Percentiles rank a stretch among this genome's conserved stretches.
These are phyloP conservation scores for Fusarium penzigii DNA, from an alignment of 2,329 filamentous ascomycete genomes.

Conservation along the genomic window DNA sequence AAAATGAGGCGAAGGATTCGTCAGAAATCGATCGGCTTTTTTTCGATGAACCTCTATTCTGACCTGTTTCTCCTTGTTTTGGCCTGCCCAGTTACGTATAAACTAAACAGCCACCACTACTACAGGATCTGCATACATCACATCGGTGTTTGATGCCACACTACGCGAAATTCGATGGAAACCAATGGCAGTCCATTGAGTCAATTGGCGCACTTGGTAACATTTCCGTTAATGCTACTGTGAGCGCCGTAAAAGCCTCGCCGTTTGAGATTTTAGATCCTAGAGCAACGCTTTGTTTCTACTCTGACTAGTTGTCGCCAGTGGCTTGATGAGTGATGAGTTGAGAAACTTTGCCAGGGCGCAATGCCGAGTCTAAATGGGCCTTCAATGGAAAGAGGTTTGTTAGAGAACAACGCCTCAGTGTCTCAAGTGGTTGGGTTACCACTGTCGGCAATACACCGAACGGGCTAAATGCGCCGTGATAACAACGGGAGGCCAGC, in stretches of 20 bases:
- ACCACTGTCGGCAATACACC: not conserved
- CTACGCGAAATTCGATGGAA: constrained; percentile 6
- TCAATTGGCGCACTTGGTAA: no score
- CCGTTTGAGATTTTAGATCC: constrained; percentile 6
- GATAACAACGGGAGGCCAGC: not conserved
- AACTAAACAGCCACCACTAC: constrained; percentile 18
- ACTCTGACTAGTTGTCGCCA: not conserved
- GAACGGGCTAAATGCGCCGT: not conserved
- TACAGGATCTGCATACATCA: constrained; percentile 4
- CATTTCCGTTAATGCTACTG: no score
- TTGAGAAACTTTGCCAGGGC: constrained; percentile 1
- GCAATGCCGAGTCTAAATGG: not conserved
- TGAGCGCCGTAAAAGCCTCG: constrained; percentile 13
- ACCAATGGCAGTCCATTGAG: constrained; percentile 4
- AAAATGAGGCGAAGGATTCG: not conserved
- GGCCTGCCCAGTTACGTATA: constrained; percentile 8
- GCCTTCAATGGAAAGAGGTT: not conserved
- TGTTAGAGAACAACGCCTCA: not conserved
- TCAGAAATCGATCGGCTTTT: not conserved
- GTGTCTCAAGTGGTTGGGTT: not conserved
- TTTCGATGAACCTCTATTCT: constrained; percentile 9
- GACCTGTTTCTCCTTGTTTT: constrained; percentile 4
- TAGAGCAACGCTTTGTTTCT: not conserved
- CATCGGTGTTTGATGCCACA: constrained; percentile 8
- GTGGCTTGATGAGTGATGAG: not conserved